These are phyloP conservation scores for Ambrosiella beaveri DNA, from an alignment of 2,329 filamentous ascomycete species.

Conservation along the genomic window DNA sequence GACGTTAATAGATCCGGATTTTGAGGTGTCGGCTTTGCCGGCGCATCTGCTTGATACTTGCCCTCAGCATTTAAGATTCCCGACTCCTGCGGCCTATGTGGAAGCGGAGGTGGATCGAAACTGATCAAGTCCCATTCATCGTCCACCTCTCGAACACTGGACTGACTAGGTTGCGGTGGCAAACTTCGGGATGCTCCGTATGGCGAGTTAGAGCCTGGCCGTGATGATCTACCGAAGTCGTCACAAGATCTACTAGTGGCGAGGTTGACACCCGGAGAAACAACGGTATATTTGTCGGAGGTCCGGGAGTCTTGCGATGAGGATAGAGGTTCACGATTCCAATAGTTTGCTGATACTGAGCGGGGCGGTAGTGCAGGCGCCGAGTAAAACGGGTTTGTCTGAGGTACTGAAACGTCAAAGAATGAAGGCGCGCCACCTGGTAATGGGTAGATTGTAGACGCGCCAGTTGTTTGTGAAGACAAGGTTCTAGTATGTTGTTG, in stretches of 20 bases:
- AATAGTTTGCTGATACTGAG: not conserved
- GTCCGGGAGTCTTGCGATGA: not conserved
- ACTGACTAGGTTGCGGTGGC: constrained; percentile 14
- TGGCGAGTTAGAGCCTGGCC: not conserved
- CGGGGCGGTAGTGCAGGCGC: not conserved
- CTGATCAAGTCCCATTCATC: constrained; percentile 39
- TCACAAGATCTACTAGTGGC: constrained; percentile 3
- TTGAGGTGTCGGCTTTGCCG: not conserved
- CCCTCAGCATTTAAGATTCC: not conserved
- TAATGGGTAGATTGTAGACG: not conserved
- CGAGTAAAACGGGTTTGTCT: not conserved
- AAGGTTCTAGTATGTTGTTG: constrained; percentile 2
- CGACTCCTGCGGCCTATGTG: not conserved
- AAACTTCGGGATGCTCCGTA: not conserved
- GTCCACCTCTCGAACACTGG: constrained; percentile 7
- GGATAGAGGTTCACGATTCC: not conserved
- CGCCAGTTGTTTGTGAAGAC: not conserved
- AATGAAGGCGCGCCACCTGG: not conserved
- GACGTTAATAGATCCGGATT: not conserved
- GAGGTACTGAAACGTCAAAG: not conserved
- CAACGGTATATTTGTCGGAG: constrained; percentile 6
- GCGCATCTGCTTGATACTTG: not conserved
- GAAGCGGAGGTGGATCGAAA: constrained; percentile 1
- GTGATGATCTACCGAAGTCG: not conserved
- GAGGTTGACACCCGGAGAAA: not conserved